phyloP scores from a whole-genome alignment of 2,329 filamentous ascomycete species.

The Monascus ruber region DNA sequence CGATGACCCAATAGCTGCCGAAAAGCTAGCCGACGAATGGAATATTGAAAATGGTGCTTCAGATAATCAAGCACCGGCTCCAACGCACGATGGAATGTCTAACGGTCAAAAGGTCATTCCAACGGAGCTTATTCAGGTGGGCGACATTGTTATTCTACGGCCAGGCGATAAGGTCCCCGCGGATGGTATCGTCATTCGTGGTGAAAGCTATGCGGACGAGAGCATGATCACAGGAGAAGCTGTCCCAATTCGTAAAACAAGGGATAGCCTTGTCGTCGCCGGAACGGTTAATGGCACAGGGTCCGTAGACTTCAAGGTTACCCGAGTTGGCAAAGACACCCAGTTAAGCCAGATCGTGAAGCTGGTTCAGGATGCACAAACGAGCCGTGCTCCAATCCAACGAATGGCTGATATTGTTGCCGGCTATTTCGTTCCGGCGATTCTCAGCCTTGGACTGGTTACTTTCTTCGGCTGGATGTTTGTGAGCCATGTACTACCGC shows the following conservation, averaged over 20 bases:
- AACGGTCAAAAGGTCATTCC: slow-evolving; percentile 79
- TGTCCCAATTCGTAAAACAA: slow-evolving; percentile 83
- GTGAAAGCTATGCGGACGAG: slow-evolving; percentile 90
- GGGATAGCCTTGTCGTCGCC: slow-evolving; percentile 69
- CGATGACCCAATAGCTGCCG: slow-evolving; percentile 80
- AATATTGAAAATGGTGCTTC: slow-evolving; percentile 19
- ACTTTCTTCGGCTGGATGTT: slow-evolving; percentile 94
- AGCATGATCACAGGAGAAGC: slow-evolving; percentile 98
- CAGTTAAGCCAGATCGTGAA: slow-evolving; percentile 97
- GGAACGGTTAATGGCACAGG: slow-evolving; percentile 94
- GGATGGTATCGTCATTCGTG: slow-evolving; percentile 74
- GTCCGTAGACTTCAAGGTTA: slow-evolving; percentile 83
- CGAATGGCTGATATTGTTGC: slow-evolving; percentile 81
- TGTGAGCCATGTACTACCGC: slow-evolving; percentile 68
- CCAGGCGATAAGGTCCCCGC: slow-evolving; percentile 96
- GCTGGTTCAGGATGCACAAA: slow-evolving; percentile 95
- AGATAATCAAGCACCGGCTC: slow-evolving; percentile 5
- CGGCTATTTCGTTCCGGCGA: slow-evolving; percentile 85
- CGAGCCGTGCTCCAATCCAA: slow-evolving; percentile 86
- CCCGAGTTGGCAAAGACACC: slow-evolving; percentile 83
- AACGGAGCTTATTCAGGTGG: slow-evolving; percentile 86
- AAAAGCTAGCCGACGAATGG: slow-evolving; percentile 80
- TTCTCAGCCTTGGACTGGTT: slow-evolving; percentile 68
- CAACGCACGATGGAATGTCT: slow-evolving; percentile 19
- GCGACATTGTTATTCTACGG: slow-evolving; percentile 82